Evolutionary conservation across 2,329 filamentous ascomycete species (phyloP).

Genomic region (Lomentospora prolificans): DNA sequence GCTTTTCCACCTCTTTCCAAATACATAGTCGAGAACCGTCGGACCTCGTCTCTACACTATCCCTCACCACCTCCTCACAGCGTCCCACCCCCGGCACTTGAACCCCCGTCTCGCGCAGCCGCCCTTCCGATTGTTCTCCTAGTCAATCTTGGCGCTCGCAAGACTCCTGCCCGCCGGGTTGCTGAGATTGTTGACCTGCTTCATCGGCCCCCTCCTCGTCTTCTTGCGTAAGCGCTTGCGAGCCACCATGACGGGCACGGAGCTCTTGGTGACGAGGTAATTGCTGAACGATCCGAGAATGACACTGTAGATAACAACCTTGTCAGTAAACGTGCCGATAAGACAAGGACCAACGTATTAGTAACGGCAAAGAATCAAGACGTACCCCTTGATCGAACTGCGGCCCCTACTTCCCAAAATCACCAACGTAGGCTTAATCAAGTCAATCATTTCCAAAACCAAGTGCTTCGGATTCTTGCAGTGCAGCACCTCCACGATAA

Average conservation of each 20-base stretch:
- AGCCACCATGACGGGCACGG: conserved; percentile 95
- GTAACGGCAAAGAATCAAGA: conserved; percentile 15
- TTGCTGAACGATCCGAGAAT: conserved; percentile 95
- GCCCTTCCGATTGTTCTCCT: conserved; percentile 14
- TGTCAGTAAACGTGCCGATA: conserved; percentile 20
- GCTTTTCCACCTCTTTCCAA: no score
- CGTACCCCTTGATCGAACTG: conserved; percentile 86
- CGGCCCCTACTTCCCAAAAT: conserved; percentile 86
- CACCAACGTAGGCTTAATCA: conserved; percentile 81
- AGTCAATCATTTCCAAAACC: conserved; percentile 94
- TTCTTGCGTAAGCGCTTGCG: conserved; percentile 83
- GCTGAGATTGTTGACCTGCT: conserved; percentile 72
- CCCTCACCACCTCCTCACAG: no score
- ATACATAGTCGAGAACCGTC: no score
- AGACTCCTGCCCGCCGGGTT: conserved; percentile 58
- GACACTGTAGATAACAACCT: conserved; percentile 52
- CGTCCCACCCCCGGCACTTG: neutral
- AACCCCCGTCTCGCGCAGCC: neutral
- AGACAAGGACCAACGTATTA: no score
- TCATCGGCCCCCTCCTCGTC: conserved; percentile 59
- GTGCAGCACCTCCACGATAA: conserved; percentile 93
- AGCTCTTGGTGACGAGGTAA: conserved; percentile 93
- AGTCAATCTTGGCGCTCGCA: conserved; percentile 68
- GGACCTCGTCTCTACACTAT: no score
- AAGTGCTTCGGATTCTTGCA: conserved; percentile 96